Evolutionary conservation across 139 green algal species (phyloP), one percentile per base, ranked within the genome.

Genomic region (Picocystis salinarum): DNA sequence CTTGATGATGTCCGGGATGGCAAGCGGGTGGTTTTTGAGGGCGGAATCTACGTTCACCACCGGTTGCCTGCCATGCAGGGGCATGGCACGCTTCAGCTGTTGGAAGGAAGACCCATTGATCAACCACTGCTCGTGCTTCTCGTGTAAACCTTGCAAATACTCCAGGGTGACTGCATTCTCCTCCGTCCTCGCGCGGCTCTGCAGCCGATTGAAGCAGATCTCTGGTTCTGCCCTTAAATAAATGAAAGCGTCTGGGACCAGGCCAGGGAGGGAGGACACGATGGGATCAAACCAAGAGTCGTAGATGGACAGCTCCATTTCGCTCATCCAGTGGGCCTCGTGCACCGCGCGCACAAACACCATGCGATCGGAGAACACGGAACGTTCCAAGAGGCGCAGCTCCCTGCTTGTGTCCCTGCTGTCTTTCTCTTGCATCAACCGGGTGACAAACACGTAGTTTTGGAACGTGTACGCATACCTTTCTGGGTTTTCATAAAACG

Each of bases 381-480:
- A 81, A 20, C 87, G 71, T 63, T 97, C 87, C 56, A 95, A 58
- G 28, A 96, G 52, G 1, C 85, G 64, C 15, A 91, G 60, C 17
- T 57, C 58, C 34, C 60, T 63, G 1, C 20, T 23, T 3, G 27
- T 22, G 45, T 28, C 41, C 45, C 23, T 19, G 4, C 22, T 52
- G 23, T 26, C 17, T n/a, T 45, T 24, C 24, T 18, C 26, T 39
- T 76, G 55, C 55, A 85, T 62, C 36, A 73, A 52, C 15, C 59
- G 39, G 2, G 83, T 93, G 39, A 95, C 45, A 48, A 96, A 91
- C 3, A 95, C 86, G 44, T 92, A 96, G 64, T 91, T 89, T 58
- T 97, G 87, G 56, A 97, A 97, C 27, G 76, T 85, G 63, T 93
- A 96, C 1, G 86, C 86, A 53, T 82, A 87, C 34, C 76, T 63